A percentile compares a stretch with the other conserved stretches of the same genome.
phyloP scores from a whole-genome alignment of 345 rosid species.

The Citropsis articulata region DNA sequence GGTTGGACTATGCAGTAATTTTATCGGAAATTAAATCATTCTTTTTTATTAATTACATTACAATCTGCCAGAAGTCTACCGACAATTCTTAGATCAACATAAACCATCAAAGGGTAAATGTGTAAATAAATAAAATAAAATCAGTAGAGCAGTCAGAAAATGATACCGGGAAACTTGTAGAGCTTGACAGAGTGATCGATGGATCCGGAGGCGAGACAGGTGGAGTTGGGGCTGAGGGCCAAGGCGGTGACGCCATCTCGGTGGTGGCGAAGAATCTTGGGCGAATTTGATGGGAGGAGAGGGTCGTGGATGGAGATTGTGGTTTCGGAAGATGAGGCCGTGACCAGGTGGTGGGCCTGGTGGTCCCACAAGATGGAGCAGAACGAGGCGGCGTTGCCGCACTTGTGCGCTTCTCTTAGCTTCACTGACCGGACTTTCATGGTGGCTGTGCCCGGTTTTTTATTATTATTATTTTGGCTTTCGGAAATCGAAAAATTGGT shows the following conservation, averaged over 20 bases:
- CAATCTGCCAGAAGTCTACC: no score
- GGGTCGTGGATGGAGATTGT: constrained; percentile 73
- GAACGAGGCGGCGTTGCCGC: constrained; percentile 46
- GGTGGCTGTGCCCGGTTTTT: not conserved
- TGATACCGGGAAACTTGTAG: constrained; percentile 84
- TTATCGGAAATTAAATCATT: no score
- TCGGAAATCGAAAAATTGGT: not conserved
- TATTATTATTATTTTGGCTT: not conserved
- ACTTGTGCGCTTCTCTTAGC: constrained; percentile 82
- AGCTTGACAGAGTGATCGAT: constrained; percentile 95
- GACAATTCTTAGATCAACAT: no score
- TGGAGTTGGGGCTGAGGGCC: constrained; percentile 81
- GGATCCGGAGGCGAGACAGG: constrained; percentile 95
- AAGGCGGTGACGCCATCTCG: constrained; percentile 89
- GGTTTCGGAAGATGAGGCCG: constrained; percentile 82
- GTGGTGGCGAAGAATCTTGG: constrained; percentile 83
- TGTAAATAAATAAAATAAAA: no score
- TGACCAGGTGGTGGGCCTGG: constrained; percentile 66
- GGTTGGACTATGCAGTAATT: no score
- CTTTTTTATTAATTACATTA: no score
- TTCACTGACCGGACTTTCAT: constrained; percentile 82
- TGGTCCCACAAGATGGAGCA: constrained; percentile 93
- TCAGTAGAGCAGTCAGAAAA: not conserved
- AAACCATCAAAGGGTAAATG: no score
- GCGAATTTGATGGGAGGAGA: constrained; percentile 52